Base-by-base conservation (phyloP, 306 rosid species). In the Macrotyloma uniflorum region DNA sequence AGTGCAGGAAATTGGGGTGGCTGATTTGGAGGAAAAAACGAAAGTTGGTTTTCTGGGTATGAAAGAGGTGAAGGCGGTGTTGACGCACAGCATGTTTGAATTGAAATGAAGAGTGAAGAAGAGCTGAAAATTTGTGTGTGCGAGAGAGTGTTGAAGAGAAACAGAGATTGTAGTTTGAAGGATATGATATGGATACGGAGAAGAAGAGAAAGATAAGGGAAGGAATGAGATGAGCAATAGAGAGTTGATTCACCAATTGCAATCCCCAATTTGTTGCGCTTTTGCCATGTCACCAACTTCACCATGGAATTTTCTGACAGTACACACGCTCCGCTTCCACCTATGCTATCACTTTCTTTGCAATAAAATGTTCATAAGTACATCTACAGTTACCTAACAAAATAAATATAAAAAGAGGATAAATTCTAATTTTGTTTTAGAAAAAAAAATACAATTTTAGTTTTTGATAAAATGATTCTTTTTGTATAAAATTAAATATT, bases 1-100 rank as follows among this genome's bases (percentile, higher is more conserved):
- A 53, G 96, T 24, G 77, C 94, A 93, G 61, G 70, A 82, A 76
- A 93, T 55, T 11, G 76, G 83, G 74, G 89, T 47, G 57, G 72
- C 83, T 50, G 84, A 65, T 64, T 78, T 74, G 65, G 79, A 62
- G 40, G 89, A 62, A 66, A 74, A 68, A 70, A 82, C 20, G 68
- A 63, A 85, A 42, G 72, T 38, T 35, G 88, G 79, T 54, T 82
- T 80, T 23, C 79, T 32, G 4, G 70, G 88, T 26, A 79, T 19
- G 66, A 77, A 22, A 62, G 87, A 84, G 71, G 75, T 74, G 68
- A 70, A 82, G 68, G 83, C 54, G 55, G 73, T 59, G 77, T 80
- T 79, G 72, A 85, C 69, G 77, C 81, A 90, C 8, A 91, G 72
- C 98, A 93, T 69, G 62, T 36, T 66, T 80, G 46, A 47, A 43